Evolutionary conservation across 768 basidiomycete genomes (phyloP).

Genomic region (Lyophyllum shimeji): DNA sequence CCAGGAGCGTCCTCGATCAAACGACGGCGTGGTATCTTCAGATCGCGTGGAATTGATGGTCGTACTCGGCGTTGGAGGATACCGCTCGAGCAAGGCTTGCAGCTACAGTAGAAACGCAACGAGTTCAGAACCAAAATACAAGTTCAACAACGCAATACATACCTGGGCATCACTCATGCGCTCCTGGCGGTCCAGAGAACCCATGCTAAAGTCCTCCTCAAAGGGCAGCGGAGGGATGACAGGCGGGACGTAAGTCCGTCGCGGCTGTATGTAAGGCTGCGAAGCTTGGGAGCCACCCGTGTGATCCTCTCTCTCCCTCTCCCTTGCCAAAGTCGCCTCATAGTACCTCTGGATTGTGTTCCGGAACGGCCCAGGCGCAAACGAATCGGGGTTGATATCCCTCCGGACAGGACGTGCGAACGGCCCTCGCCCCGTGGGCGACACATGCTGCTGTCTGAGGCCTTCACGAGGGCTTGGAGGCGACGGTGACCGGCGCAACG

Average conservation of each 20-base stretch:
- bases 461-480: conserved; percentile 2
- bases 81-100: neutral
- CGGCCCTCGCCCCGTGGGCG: conserved; percentile 7
- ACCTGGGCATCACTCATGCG: neutral
- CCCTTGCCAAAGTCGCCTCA: conserved; percentile 15
- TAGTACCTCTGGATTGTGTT: conserved; percentile 41
- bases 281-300: conserved; percentile 1
- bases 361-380: conserved; percentile 47
- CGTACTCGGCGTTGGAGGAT: neutral
- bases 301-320: conserved; percentile 4
- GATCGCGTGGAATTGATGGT: neutral
- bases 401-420: conserved; percentile 14
- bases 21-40: neutral
- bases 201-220: conserved; percentile 19
- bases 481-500: conserved; percentile 8
- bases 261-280: neutral
- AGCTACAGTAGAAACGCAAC: neutral
- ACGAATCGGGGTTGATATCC: conserved; percentile 33
- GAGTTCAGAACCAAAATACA: neutral
- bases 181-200: neutral
- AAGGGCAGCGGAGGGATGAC: conserved; percentile 41
- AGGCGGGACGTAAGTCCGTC: conserved; percentile 2
- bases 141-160: neutral
- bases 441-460: neutral
- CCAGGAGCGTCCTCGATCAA: neutral